These are phyloP conservation scores for Cubamyces sp. DNA, from an alignment of 768 basidiomycete species.

Conservation along the genomic window DNA sequence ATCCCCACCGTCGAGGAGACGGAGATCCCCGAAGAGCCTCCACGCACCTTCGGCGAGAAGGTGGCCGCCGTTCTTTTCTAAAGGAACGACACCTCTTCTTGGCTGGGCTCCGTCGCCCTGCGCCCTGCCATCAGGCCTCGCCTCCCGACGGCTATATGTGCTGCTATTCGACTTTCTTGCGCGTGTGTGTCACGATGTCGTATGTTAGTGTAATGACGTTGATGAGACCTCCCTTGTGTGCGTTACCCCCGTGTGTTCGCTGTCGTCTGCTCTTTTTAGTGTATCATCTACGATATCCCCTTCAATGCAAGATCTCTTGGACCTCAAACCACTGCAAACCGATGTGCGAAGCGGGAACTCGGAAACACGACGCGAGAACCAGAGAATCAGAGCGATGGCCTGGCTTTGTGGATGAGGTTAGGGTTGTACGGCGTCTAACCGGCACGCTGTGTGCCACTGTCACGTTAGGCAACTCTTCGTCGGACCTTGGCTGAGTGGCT, in stretches of 20 bases:
- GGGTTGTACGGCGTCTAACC: too few relatives aligned
- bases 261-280: not conserved
- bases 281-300: conserved; percentile 17
- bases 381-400: too few relatives aligned
- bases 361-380: too few relatives aligned
- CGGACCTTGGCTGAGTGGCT: too few relatives aligned
- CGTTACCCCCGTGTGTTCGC: conserved; percentile 1
- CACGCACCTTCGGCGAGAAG: conserved; percentile 53
- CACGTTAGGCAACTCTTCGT: too few relatives aligned
- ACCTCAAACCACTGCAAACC: too few relatives aligned
- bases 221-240: conserved; percentile 4
- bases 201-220: conserved; percentile 9
- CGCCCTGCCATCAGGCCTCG: too few relatives aligned
- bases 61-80: conserved; percentile 58
- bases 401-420: too few relatives aligned
- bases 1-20: conserved; percentile 75
- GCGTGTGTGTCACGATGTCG: conserved; percentile 3
- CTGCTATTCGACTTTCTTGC: not conserved
- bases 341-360: too few relatives aligned
- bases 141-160: too few relatives aligned
- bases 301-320: not conserved
- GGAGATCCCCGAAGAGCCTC: conserved; percentile 54
- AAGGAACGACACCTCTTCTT: conserved; percentile 4
- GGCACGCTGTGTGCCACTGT: too few relatives aligned
- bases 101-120: too few relatives aligned